A percentile compares a stretch with the other conserved stretches of the same genome.
phyloP scores from a whole-genome alignment of 2,329 filamentous ascomycete species.

The Cladophialophora immunda region DNA sequence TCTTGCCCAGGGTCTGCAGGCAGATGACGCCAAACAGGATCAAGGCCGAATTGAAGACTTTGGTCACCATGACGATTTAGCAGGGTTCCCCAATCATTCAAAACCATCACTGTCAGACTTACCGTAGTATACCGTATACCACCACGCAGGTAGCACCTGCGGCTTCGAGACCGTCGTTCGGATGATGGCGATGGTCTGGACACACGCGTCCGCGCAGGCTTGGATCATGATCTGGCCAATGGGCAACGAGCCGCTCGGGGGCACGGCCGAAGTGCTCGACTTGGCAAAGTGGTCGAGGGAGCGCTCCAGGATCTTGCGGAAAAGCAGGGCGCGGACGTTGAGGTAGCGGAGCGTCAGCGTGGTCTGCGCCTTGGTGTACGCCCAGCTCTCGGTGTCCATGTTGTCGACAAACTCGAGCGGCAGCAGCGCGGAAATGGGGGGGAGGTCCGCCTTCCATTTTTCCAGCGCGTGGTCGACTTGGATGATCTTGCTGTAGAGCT shows the following conservation, averaged over 20 bases:
- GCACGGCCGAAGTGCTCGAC: not conserved
- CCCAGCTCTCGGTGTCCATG: constrained; percentile 15
- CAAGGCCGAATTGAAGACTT: constrained; percentile 22
- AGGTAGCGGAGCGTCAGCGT: constrained; percentile 14
- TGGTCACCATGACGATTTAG: constrained; percentile 12
- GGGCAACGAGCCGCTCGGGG: not conserved
- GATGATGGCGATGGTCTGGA: constrained; percentile 11
- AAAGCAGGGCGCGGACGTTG: constrained; percentile 10
- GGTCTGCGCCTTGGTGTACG: constrained; percentile 3
- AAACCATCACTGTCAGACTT: too few species aligned
- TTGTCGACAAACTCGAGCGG: constrained; percentile 1
- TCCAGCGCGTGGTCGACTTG: constrained; percentile 9
- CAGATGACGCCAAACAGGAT: constrained; percentile 19
- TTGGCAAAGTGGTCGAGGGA: not conserved
- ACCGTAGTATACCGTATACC: constrained; percentile 18
- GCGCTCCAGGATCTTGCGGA: constrained; percentile 16
- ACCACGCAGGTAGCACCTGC: constrained; percentile 18
- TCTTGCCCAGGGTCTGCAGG: constrained; percentile 9
- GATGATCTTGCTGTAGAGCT: constrained; percentile 17
- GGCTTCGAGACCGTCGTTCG: not conserved
- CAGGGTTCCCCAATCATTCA: too few species aligned
- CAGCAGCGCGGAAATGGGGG: not conserved
- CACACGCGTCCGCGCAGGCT: not conserved
- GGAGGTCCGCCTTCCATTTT: constrained; percentile 9
- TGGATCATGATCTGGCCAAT: constrained; percentile 14